phyloP scores from a whole-genome alignment of 371 early-diverging fungal species.

The Zychaea mexicana region DNA sequence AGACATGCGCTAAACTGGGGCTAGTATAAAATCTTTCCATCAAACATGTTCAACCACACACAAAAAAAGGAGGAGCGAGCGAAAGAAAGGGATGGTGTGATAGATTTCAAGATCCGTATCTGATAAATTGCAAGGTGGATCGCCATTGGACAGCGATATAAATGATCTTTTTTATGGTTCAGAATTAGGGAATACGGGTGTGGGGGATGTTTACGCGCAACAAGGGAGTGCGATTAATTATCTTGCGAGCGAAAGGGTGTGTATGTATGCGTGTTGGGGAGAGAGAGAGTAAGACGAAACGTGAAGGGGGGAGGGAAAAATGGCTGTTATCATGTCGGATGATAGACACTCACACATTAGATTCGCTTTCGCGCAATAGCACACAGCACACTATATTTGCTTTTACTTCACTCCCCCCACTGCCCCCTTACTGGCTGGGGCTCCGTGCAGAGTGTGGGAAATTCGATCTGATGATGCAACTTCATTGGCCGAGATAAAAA shows the following conservation, averaged over 20 bases:
- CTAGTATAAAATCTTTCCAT: too few relatives aligned
- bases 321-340: neutral
- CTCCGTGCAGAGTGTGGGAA: slow-evolving; percentile 18
- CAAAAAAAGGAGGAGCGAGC: neutral
- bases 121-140: slow-evolving; percentile 7
- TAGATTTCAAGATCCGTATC: slow-evolving; percentile 13
- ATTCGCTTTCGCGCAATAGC: too few relatives aligned
- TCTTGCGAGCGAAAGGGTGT: neutral
- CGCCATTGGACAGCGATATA: slow-evolving; percentile 10
- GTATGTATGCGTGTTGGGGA: neutral
- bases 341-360: neutral
- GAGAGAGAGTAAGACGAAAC: neutral
- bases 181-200: too few relatives aligned
- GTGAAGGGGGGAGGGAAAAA: neutral
- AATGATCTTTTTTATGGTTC: neutral
- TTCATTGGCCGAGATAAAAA: slow-evolving; percentile 25
- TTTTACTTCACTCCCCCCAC: neutral
- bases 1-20: too few relatives aligned
- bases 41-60: too few relatives aligned
- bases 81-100: neutral
- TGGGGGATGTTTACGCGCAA: too few relatives aligned
- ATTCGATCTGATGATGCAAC: slow-evolving; percentile 28
- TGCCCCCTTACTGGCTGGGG: neutral
- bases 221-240: too few relatives aligned
- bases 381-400: neutral